Evolutionary conservation across 2,329 filamentous ascomycete genomes (phyloP).

Genomic region (Ophiostoma triangulosporum): DNA sequence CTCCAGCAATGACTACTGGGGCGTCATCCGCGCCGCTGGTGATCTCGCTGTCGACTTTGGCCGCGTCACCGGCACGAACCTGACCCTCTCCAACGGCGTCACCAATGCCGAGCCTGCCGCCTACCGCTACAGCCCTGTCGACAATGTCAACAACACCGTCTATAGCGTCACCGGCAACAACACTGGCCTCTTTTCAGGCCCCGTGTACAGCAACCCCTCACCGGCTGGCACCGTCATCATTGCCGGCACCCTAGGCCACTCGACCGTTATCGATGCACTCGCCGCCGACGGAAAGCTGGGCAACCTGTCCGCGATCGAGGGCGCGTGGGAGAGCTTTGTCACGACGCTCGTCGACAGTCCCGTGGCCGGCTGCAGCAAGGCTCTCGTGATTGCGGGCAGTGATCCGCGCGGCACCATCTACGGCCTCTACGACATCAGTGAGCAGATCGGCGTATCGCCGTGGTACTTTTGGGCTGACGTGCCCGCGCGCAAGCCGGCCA

Average conservation of each 20-base stretch:
- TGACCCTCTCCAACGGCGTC: slow-evolving; percentile 40
- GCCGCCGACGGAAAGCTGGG: slow-evolving; percentile 43
- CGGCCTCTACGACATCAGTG: slow-evolving; percentile 56
- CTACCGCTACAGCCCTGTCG: slow-evolving; percentile 30
- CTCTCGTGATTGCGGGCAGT: slow-evolving; percentile 54
- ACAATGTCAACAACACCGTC: slow-evolving; percentile 34
- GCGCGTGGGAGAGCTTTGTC: slow-evolving; percentile 57
- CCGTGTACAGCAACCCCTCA: slow-evolving; percentile 28
- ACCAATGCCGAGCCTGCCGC: slow-evolving; percentile 22
- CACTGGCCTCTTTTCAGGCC: slow-evolving; percentile 30
- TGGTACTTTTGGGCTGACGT: slow-evolving; percentile 59
- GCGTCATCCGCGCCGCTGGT: slow-evolving; percentile 52
- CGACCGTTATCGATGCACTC: slow-evolving; percentile 45
- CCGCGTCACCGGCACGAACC: slow-evolving; percentile 53
- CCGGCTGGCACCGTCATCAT: slow-evolving; percentile 45
- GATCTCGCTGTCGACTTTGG: slow-evolving; percentile 58
- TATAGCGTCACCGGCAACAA: slow-evolving; percentile 26
- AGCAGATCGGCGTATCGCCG: slow-evolving; percentile 60
- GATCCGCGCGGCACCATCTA: slow-evolving; percentile 54
- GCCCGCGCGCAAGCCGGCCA: slow-evolving; percentile 22
- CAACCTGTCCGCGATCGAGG: slow-evolving; percentile 36
- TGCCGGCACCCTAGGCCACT: slow-evolving; percentile 53
- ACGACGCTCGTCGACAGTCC: slow-evolving; percentile 45
- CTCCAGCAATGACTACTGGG: slow-evolving; percentile 49
- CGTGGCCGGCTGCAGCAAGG: slow-evolving; percentile 38